phyloP scores from a whole-genome alignment of 495 filamentous ascomycete species.

The Penicillium alfredii region DNA sequence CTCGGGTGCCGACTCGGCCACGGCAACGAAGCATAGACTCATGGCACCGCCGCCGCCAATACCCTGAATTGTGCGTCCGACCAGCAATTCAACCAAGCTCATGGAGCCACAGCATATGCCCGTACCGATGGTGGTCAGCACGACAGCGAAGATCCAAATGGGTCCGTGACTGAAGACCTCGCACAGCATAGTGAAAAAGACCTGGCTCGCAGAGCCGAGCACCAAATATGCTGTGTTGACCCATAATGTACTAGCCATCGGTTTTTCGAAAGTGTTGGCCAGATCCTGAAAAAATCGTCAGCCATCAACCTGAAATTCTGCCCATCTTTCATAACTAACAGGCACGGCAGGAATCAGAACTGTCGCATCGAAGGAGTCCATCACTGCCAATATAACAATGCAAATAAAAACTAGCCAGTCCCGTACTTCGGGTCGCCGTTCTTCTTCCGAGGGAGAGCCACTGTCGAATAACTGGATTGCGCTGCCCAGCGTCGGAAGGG shows the following conservation, averaged over 20 bases:
- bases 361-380: slow-evolving; percentile 37
- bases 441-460: slow-evolving; percentile 5
- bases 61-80: slow-evolving; percentile 63
- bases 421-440: slow-evolving; percentile 22
- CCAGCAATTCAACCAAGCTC: slow-evolving; percentile 54
- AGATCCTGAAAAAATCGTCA: slow-evolving; percentile 19
- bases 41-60: slow-evolving; percentile 67
- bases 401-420: slow-evolving; percentile 33
- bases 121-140: slow-evolving; percentile 53
- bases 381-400: slow-evolving; percentile 30
- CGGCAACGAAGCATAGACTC: slow-evolving; percentile 55
- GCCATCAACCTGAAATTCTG: slow-evolving; percentile 6
- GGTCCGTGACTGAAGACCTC: slow-evolving; percentile 36
- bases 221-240: slow-evolving; percentile 36
- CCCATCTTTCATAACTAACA: slow-evolving; percentile 9
- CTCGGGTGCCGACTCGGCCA: slow-evolving; percentile 55
- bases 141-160: slow-evolving; percentile 44
- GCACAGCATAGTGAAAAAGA: slow-evolving; percentile 36
- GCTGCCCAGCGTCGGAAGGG: slow-evolving; percentile 14
- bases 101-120: slow-evolving; percentile 54
- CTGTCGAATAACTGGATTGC: slow-evolving; percentile 19
- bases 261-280: slow-evolving; percentile 21
- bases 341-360: slow-evolving; percentile 28
- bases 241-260: slow-evolving; percentile 36
- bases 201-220: slow-evolving; percentile 31